phyloP scores from a whole-genome alignment of 2,329 filamentous ascomycete species.

The Colletotrichum lindemuthianum region DNA sequence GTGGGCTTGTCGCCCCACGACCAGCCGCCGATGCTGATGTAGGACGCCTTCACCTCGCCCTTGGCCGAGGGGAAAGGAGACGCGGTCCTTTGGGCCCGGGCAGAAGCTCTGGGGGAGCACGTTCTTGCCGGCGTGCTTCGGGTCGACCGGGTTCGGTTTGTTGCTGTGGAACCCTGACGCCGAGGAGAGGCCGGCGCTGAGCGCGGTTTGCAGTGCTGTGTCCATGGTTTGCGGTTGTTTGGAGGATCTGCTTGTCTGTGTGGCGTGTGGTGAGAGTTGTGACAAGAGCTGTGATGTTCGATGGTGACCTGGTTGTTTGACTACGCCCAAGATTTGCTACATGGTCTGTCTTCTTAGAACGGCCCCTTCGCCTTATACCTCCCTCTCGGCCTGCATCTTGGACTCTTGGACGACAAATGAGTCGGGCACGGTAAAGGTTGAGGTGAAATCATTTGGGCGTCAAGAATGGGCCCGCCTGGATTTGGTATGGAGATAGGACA shows the following conservation, averaged over 20 bases:
- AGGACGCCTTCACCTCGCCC: not conserved
- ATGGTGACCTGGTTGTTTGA: not conserved
- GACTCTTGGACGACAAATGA: not conserved
- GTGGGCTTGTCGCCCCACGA: not conserved
- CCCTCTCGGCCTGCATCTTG: too few relatives aligned
- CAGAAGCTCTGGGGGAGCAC: not conserved
- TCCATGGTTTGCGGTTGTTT: not conserved
- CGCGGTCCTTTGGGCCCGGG: not conserved
- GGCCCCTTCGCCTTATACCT: not conserved
- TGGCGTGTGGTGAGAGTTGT: not conserved
- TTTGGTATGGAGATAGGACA: not conserved
- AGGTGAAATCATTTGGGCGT: not conserved
- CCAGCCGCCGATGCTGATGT: slow-evolving; percentile 12
- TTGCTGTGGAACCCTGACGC: slow-evolving; percentile 1
- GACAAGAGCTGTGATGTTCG: not conserved
- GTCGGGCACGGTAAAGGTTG: not conserved
- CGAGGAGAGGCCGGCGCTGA: not conserved
- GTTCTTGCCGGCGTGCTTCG: not conserved
- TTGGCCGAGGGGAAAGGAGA: not conserved
- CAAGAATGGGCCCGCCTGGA: too few relatives aligned
- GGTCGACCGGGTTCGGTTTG: not conserved
- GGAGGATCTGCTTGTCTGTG: not conserved
- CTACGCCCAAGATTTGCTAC: too few relatives aligned
- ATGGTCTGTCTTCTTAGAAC: not conserved
- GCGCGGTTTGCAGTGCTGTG: slow-evolving; percentile 1